Base-by-base conservation (phyloP, 2,329 filamentous ascomycete genomes). In the Blastomyces silverae region DNA sequence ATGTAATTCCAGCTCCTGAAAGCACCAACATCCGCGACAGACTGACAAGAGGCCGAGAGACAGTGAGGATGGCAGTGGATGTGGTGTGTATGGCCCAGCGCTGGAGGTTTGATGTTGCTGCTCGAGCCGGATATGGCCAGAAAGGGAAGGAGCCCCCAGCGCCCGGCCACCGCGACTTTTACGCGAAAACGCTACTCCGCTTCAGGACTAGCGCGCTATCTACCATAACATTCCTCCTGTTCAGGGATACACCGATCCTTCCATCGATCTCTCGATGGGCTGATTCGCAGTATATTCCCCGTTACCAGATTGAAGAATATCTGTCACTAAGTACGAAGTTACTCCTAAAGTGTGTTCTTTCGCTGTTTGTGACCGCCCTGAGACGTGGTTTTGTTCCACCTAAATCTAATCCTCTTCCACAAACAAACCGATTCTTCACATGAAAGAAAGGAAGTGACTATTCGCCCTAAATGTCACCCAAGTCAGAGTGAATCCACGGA, bases 121-220 rank as follows among this genome's bases (percentile, higher is more conserved):
- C 55, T 39, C 34, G 10, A 31, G 20, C n/a, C 31, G n/a, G 56
- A 58, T 42, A 17, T 5, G 42, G 22, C 39, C 42, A 31, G 58
- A 39, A 48, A 25, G 44, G 58, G 42, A 50, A 50, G n/a, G 42
- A 42, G 57, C 17, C 44, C n/a, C 37, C 10, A 8, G 37, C 34
- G 34, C 34, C 34, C 15, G 62, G 25, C 28, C 48, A 48, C 25
- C 61, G 61, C 62, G 62, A 57, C 31, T 37, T 63, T 57, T 63
- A 58, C 62, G 62, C 62, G 62, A 57, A 42, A 53, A 37, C 50
- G 48, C 62, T 58, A 63, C 28, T 11, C 62, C 25, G 22, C 22
- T 37, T 48, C 46, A 25, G 62, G 52, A n/a, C 62, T 63, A 63
- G 62, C 25, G 62, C 39, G 3, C 7, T 46, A 17, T 46, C 44